Evolutionary conservation across 140 eudicot species (phyloP), one percentile per base, ranked within the genome.

Genomic region (Ambrosia hybrid): DNA sequence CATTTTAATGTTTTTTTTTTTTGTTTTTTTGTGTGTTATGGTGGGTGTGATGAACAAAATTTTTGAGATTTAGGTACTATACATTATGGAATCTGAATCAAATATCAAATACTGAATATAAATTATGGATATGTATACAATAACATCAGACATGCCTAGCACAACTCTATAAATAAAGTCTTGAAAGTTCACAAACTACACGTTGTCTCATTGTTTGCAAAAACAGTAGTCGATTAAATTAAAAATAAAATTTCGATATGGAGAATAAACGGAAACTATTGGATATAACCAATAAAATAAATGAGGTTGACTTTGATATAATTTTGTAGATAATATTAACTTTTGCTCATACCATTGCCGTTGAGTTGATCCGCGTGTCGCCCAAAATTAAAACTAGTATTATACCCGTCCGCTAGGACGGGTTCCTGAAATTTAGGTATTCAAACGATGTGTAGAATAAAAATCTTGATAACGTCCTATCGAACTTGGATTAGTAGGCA

Each of bases 1-100:
- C 84, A 80, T 80, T 69, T 68, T 57, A 75, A 34, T 33, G 37
- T 73, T 30, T 30, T 30, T n/a, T n/a, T n/a, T n/a, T n/a, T n/a
- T n/a, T n/a, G n/a, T 30, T 30, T 30, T 30, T 33, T 26, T 67
- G 51, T 71, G 16, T 37, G 51, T 71, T 51, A 7, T 70, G 51
- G 38, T 41, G 58, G 60, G 46, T 72, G 76, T n/a, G 60, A 26
- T 73, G 45, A 62, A 10, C 8, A 37, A 63, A 62, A 64, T 34
- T 62, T n/a, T n/a, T 48, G 77, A 46, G 59, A 72, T 57, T 15
- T 17, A n/a, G 37, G 15, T 30, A 36, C 15, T 8, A 13, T 66
- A 39, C 74, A 66, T 59, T 3, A 30, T 57, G 41, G 43, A 53
- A 51, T 65, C 4, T 57, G 57, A 39, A 64, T 74, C 7, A 52